A percentile compares a stretch with the other conserved stretches of the same genome.
phyloP scores from a whole-genome alignment of 176 grass and related monocot species.

The Bolboschoenus planiculmis region DNA sequence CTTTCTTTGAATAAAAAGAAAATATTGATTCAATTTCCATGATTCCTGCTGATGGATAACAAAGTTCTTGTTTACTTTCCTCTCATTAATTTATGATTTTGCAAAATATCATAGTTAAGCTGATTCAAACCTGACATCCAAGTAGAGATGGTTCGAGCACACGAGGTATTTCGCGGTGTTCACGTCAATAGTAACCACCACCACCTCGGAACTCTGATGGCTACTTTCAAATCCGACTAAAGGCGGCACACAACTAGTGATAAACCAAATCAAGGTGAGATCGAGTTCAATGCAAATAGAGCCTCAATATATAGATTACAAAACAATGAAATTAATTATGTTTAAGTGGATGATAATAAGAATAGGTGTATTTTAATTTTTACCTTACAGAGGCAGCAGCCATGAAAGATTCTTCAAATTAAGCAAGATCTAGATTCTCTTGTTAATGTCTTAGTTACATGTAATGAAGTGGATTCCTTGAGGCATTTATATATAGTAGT shows the following conservation, averaged over 20 bases:
- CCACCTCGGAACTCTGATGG: neutral
- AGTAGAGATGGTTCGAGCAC: conserved; percentile 35
- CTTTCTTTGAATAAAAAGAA: neutral
- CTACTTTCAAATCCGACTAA: neutral
- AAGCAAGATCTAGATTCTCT: neutral
- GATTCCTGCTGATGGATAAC: neutral
- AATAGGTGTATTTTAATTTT: neutral
- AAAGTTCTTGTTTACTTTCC: neutral
- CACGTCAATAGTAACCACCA: conserved; percentile 36
- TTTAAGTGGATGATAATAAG: neutral
- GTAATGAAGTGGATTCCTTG: neutral
- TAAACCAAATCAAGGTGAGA: neutral
- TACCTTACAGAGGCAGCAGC: neutral
- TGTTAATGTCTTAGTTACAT: neutral
- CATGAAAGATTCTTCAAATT: neutral
- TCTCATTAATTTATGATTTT: neutral
- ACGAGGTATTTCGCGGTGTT: conserved; percentile 30
- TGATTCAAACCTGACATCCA: conserved; percentile 55
- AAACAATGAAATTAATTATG: neutral
- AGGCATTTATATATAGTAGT: neutral
- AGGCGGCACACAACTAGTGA: neutral
- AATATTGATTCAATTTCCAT: neutral
- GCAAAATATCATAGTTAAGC: neutral
- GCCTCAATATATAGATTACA: neutral
- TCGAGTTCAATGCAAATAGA: neutral